phyloP scores from a whole-genome alignment of 1,139 yeast species.

The Kodamaea arcana region DNA sequence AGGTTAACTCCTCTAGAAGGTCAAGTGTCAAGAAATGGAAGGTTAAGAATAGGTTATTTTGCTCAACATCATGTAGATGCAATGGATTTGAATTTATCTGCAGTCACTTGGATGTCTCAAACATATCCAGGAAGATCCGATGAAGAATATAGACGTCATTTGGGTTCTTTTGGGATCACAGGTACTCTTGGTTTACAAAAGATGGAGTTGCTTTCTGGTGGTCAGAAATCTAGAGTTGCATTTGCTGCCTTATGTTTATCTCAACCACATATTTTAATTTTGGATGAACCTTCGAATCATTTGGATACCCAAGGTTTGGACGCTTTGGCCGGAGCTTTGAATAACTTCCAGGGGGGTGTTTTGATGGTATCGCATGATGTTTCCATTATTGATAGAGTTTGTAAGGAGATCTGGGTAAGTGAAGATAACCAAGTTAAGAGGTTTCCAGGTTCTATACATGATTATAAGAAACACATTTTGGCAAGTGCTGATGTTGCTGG shows the following conservation, averaged over 20 bases:
- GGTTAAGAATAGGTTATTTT: conserved; percentile 91
- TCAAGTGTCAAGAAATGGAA: conserved; percentile 70
- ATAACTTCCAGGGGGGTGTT: conserved; percentile 88
- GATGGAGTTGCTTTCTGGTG: conserved; percentile 89
- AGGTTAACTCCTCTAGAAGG: conserved; percentile 71
- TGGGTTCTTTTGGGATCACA: conserved; percentile 95
- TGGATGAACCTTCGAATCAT: conserved; percentile 98
- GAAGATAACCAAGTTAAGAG: conserved; percentile 77
- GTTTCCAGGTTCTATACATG: conserved; percentile 81
- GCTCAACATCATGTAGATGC: conserved; percentile 99
- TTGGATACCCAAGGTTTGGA: conserved; percentile 98
- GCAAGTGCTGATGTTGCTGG: conserved; percentile 77
- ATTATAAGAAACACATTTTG: conserved; percentile 84
- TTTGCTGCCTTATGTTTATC: conserved; percentile 90
- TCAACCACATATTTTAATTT: conserved; percentile 86
- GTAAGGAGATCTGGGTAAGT: conserved; percentile 93
- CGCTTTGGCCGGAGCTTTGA: conserved; percentile 86
- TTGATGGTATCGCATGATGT: conserved; percentile 98
- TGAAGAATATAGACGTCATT: conserved; percentile 94
- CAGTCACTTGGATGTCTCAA: conserved; percentile 91
- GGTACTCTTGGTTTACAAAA: conserved; percentile 91
- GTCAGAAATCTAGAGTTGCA: conserved; percentile 97
- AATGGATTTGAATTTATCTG: conserved; percentile 86
- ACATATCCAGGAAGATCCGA: conserved; percentile 91
- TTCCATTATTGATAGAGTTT: conserved; percentile 77